These are phyloP conservation scores for Amyloporia xantha DNA, from an alignment of 768 basidiomycete species.

Conservation along the genomic window DNA sequence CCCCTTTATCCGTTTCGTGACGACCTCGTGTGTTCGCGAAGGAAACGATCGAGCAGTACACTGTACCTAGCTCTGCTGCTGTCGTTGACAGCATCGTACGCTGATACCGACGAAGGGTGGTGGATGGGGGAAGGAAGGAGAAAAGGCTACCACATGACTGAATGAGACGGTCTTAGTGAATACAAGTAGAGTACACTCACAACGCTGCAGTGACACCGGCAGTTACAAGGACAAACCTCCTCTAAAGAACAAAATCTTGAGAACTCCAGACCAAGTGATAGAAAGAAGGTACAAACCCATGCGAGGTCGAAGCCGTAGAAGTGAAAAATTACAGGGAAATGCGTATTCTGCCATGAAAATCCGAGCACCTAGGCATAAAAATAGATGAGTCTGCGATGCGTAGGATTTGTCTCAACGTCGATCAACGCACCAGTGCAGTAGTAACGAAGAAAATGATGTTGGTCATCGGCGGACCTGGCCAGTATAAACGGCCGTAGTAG, in stretches of 20 bases:
- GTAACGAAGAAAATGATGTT: slow-evolving; percentile 67
- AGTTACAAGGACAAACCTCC: slow-evolving; percentile 62
- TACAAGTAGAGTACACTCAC: slow-evolving; percentile 35
- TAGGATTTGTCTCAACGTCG: not conserved
- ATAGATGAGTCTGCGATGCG: not conserved
- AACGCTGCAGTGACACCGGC: slow-evolving; percentile 74
- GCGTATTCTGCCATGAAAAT: slow-evolving; percentile 63
- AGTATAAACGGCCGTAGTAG: slow-evolving; percentile 66
- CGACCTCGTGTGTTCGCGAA: slow-evolving; percentile 50
- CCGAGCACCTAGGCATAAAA: slow-evolving; percentile 47
- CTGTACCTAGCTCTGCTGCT: slow-evolving; percentile 55
- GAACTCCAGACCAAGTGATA: not conserved
- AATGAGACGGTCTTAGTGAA: too few species aligned
- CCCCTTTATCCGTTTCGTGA: slow-evolving; percentile 40
- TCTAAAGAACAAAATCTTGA: slow-evolving; percentile 27
- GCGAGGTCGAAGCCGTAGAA: slow-evolving; percentile 63
- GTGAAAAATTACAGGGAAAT: slow-evolving; percentile 38
- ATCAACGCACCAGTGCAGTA: slow-evolving; percentile 40
- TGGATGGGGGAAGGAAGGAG: slow-evolving; percentile 68
- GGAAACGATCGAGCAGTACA: slow-evolving; percentile 74
- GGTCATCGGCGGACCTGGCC: slow-evolving; percentile 67
- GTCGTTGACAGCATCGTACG: slow-evolving; percentile 65
- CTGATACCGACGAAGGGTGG: slow-evolving; percentile 68
- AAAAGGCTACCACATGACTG: slow-evolving; percentile 39
- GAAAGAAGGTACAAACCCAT: slow-evolving; percentile 61